These are phyloP conservation scores for Penicillium angulare DNA, from an alignment of 495 filamentous ascomycete genomes.

Conservation along the genomic window DNA sequence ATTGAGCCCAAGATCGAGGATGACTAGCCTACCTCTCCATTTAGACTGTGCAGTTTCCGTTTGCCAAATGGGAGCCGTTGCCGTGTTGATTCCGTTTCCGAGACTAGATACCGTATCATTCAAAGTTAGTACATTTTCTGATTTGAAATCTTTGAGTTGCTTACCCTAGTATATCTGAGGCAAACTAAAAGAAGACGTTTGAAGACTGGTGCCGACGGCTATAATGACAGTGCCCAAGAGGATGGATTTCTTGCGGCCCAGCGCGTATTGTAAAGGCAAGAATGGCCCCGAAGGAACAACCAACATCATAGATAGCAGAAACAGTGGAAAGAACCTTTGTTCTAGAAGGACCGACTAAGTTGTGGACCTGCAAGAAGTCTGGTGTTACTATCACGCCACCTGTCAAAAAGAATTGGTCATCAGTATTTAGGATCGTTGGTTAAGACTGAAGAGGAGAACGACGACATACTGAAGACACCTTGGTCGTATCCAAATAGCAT, in stretches of 20 bases:
- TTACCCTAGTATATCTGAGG: too few relatives aligned
- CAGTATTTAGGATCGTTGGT: neutral
- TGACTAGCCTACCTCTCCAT: too few relatives aligned
- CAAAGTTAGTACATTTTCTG: too few relatives aligned
- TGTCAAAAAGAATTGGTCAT: neutral
- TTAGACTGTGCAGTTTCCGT: too few relatives aligned
- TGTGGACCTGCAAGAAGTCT: constrained; percentile 2
- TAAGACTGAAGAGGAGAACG: neutral
- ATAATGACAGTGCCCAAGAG: constrained; percentile 2
- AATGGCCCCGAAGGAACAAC: constrained; percentile 4
- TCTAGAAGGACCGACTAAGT: neutral
- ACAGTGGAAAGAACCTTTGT: constrained; percentile 2
- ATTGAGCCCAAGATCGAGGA: too few relatives aligned
- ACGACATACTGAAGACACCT: constrained; percentile 3
- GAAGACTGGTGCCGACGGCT: too few relatives aligned
- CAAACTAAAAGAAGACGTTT: too few relatives aligned
- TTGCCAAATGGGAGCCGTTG: too few relatives aligned
- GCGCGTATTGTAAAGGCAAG: neutral
- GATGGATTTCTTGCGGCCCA: constrained; percentile 1
- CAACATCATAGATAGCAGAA: neutral
- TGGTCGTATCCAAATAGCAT: constrained; percentile 4
- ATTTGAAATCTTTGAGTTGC: too few relatives aligned
- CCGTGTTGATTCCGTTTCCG: too few relatives aligned
- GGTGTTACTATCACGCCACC: neutral
- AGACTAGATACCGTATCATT: too few relatives aligned